Evolutionary conservation across 169 alveolate species (phyloP).

Genomic region (Haemoproteus tartakovskyi): DNA sequence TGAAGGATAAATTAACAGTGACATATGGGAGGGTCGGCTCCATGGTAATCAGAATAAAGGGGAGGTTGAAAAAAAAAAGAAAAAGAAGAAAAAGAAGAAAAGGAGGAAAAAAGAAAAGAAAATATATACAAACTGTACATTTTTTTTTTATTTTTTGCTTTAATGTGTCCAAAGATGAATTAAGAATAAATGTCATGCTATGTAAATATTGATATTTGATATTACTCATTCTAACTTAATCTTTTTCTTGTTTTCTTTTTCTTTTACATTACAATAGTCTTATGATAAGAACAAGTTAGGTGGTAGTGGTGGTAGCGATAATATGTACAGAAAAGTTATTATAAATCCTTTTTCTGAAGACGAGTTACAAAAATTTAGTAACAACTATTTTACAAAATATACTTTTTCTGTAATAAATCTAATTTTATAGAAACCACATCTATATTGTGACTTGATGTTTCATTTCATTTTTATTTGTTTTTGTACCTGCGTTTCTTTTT

Average conservation of each 20-base stretch:
- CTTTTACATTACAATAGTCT: neutral
- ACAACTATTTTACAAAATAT: conserved; percentile 59
- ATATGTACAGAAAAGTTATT: conserved; percentile 58
- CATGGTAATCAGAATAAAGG: conserved; percentile 24
- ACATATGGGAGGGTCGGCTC: no score
- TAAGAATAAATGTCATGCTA: no score
- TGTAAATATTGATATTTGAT: no score
- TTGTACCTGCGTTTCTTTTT: neutral
- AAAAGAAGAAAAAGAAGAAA: neutral
- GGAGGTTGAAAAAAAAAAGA: neutral
- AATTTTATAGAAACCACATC: neutral
- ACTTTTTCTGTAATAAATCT: conserved; percentile 31
- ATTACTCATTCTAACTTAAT: no score
- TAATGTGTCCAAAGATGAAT: no score
- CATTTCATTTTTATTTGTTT: conserved; percentile 4
- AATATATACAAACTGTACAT: neutral
- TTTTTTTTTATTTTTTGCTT: conserved; percentile 1
- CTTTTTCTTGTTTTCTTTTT: neutral
- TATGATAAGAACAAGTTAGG: conserved; percentile 42
- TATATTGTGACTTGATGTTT: neutral
- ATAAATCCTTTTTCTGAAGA: conserved; percentile 66
- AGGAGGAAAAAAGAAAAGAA: neutral
- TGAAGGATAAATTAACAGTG: no score
- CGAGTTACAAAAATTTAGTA: conserved; percentile 61
- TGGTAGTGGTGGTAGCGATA: conserved; percentile 19